Conservation (phyloP, 164 flowering plant species). For the Nelumbo lutea region DNA sequence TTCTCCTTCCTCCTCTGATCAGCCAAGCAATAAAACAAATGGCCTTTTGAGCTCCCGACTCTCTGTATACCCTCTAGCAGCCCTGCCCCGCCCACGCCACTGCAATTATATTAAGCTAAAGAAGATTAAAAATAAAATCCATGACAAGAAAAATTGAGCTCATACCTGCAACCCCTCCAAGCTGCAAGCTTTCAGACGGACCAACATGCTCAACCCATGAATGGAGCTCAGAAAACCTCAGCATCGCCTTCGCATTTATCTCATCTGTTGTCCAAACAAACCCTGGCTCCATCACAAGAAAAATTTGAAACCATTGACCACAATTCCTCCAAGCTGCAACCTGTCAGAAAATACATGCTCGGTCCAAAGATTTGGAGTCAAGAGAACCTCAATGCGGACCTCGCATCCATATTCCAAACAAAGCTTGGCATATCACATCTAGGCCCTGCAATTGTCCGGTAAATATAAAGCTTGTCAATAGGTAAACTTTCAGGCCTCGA, state of each 20-base stretch:
- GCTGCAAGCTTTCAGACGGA: neutral
- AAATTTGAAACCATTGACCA: too few species aligned
- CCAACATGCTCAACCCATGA: neutral
- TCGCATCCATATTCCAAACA: constrained; percentile 60
- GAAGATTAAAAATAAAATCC: constrained; percentile 5
- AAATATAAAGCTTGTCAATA: constrained; percentile 66
- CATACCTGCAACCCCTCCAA: constrained; percentile 29
- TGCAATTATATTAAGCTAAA: constrained; percentile 20
- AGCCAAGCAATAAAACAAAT: constrained; percentile 23
- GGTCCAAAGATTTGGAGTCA: constrained; percentile 4
- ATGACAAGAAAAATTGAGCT: constrained; percentile 14
- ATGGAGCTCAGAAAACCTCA: constrained; percentile 19
- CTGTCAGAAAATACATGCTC: too few species aligned
- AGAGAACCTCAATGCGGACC: constrained; percentile 23
- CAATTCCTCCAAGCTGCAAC: too few species aligned
- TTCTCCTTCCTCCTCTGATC: constrained; percentile 1
- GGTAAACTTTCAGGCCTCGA: constrained; percentile 40
- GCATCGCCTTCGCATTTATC: constrained; percentile 39
- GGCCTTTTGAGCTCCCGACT: constrained; percentile 23
- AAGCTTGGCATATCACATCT: constrained; percentile 64
- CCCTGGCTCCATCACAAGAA: constrained; percentile 24
- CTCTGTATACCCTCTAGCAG: constrained; percentile 13
- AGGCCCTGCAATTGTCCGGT: constrained; percentile 70
- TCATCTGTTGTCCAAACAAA: constrained; percentile 44
- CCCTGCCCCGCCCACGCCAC: neutral